Base-by-base conservation (phyloP, 2,329 filamentous ascomycete species). In the Akanthomyces dipterigenus region DNA sequence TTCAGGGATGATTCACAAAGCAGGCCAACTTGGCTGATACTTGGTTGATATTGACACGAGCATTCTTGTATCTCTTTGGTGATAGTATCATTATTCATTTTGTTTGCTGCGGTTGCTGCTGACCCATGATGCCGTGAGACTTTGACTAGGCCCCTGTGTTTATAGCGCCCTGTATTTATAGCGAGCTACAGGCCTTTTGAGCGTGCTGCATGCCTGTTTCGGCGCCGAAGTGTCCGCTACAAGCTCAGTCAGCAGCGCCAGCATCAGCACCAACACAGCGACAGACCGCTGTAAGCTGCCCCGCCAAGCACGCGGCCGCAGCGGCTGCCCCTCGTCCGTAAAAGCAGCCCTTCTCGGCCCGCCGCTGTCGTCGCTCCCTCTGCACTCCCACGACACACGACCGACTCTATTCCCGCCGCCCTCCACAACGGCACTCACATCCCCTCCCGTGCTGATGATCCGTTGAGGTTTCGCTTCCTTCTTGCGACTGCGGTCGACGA, bases 401-500 rank as follows among this genome's bases (percentile, higher is more conserved):
- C 26, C 45, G 22, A 36, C 28, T n/a, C 14, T 42, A 24, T 18
- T 40, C 31, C 24, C 31, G 22, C 9, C 18, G 22, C 20, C 11
- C n/a, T n/a, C n/a, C 1, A 3, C 45, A 22, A 12, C 50, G 24
- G 9, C 11, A 43, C 18, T 20, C 40, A 42, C 45, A 24, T 14
- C 28, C 22, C 24, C 34, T 16, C 55, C 26, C 26, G 55, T 49
- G 40, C 55, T 36, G 22, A 57, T 54, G 57, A 49, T 26, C 57
- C 57, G 38, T 9, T 60, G 26, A 60, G 26, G 6, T 14, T 24
- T 7, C 36, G 4, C 22, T 18, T 14, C 28, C 38, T 28, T 36
- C 31, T 26, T 46, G 57, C 57, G 57, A 60, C 57, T 18, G 57
- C 40, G 57, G 57, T 53, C 46, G 49, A 36, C 49, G 8, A 12